Evolutionary conservation across 2,329 filamentous ascomycete genomes (phyloP), one percentile per base, ranked within the genome.

Genomic region (Aspergillus sp.): DNA sequence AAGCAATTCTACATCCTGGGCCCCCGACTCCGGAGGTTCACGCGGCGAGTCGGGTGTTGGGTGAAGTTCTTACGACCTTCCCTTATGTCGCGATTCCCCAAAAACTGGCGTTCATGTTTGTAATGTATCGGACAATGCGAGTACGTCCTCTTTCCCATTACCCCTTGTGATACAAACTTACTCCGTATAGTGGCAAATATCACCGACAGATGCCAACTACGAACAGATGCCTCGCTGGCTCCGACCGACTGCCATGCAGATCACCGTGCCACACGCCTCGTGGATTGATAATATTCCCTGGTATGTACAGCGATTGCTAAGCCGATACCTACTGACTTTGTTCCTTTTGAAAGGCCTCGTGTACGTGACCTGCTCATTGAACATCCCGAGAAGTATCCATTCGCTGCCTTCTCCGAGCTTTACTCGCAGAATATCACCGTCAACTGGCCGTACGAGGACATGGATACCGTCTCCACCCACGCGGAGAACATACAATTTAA

Each of bases 211-310:
- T 6, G 23, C 6, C 4, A 52, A 14, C 9, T 52, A 52, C 37
- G 35, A 41, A 23, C 5, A 44, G n/a, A 41, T 55, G 45, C 52
- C 52, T 7, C 33, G 27, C 2, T 55, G 52, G 52, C 33, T 55
- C 15, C 52, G 52, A 21, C 52, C 52, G 3, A 55, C 52, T 6
- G 52, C 35, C 0, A 41, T 25, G 4, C 52, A 55, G 19, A 55
- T 55, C 17, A 49, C 52, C 12, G 45, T 55, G 3, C 52, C 52
- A 7, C 52, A 55, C 49, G 17, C 52, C 2, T 35, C 52, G 2
- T 55, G 52, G 52, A 55, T 55, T 27, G 52, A 55, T 27, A 55
- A 55, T 17, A 55, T 55, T 15, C 52, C 52, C 8, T 55, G 52
- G 52, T 55, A 40, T 23, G 52, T 41, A 14, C 7, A 1, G 21